These are phyloP conservation scores for Hemisphaericaspora subhashii DNA, from an alignment of 1,139 yeast genomes.

Conservation along the genomic window DNA sequence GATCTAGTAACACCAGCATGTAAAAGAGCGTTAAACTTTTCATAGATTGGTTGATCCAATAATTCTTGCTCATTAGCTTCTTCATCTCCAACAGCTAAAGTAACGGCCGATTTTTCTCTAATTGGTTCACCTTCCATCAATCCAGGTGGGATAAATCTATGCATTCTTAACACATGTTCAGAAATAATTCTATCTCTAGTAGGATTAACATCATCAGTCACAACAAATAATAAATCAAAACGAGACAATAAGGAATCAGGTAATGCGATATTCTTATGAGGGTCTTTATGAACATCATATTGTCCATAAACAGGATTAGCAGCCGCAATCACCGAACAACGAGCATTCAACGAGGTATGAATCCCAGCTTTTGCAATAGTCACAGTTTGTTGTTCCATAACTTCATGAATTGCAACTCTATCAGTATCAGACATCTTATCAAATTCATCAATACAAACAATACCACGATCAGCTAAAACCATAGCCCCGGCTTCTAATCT, in stretches of 20 bases:
- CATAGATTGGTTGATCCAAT: constrained; percentile 63
- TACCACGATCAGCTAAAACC: constrained; percentile 97
- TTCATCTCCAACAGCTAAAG: constrained; percentile 79
- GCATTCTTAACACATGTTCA: constrained; percentile 95
- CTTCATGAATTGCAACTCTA: constrained; percentile 98
- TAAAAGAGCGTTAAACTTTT: constrained; percentile 76
- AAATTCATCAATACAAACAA: constrained; percentile 97
- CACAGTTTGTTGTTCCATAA: constrained; percentile 99
- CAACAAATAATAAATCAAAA: constrained; percentile 92
- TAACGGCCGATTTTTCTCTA: constrained; percentile 68
- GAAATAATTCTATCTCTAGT: constrained; percentile 82
- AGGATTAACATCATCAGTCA: constrained; percentile 91
- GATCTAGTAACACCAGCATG: constrained; percentile 71
- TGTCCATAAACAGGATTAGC: constrained; percentile 98
- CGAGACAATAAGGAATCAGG: constrained; percentile 97
- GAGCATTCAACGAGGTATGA: constrained; percentile 92
- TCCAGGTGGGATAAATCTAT: constrained; percentile 86
- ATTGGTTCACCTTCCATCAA: constrained; percentile 92
- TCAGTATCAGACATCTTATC: constrained; percentile 97
- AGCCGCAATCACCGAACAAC: constrained; percentile 97
- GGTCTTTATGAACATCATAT: constrained; percentile 93
- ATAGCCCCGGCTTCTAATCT: constrained; percentile 98
- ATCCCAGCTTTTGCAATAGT: constrained; percentile 99
- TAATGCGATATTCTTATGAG: constrained; percentile 92
- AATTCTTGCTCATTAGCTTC: constrained; percentile 50